Evolutionary conservation across 768 basidiomycete genomes (phyloP).

Genomic region (Saitozyma sp.): DNA sequence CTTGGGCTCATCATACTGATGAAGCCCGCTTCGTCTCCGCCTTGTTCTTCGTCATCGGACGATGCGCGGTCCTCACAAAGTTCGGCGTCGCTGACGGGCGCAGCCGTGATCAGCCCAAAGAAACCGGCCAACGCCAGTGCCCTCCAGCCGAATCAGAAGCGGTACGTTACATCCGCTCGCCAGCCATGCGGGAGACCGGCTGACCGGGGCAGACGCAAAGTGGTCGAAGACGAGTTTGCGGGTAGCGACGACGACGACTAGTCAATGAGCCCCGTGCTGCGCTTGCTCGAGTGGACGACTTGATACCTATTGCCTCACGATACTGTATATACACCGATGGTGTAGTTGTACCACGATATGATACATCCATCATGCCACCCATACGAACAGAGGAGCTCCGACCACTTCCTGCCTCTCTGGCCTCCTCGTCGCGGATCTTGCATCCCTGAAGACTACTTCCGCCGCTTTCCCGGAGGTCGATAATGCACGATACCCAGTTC

Average conservation of each 20-base stretch:
- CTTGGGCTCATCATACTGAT: no score
- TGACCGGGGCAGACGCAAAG: constrained; percentile 29
- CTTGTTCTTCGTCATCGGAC: no score
- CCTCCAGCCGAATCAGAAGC: constrained; percentile 29
- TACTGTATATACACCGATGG: not conserved
- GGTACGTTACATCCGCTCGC: constrained; percentile 4
- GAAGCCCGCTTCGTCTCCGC: not conserved
- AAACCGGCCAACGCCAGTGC: constrained; percentile 25
- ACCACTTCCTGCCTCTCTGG: no score
- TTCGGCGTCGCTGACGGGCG: not conserved
- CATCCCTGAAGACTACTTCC: not conserved
- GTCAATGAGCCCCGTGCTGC: not conserved
- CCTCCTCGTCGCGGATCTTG: no score
- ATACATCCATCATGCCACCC: constrained; percentile 4
- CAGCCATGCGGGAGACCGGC: not conserved
- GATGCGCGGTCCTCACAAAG: no score
- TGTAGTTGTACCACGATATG: no score
- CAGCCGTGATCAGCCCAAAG: constrained; percentile 18
- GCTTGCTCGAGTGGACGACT: no score
- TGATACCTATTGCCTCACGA: no score
- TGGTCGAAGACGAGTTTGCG: constrained; percentile 43
- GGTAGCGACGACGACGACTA: constrained; percentile 24
- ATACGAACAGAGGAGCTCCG: not conserved
- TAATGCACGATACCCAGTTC: constrained; percentile 47
- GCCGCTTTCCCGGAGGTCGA: not conserved